Percentiles rank a stretch among this genome's conserved stretches.
Evolutionary conservation across 1,284 basidiomycete species (phyloP).

Genomic region (Baeospora myosura): DNA sequence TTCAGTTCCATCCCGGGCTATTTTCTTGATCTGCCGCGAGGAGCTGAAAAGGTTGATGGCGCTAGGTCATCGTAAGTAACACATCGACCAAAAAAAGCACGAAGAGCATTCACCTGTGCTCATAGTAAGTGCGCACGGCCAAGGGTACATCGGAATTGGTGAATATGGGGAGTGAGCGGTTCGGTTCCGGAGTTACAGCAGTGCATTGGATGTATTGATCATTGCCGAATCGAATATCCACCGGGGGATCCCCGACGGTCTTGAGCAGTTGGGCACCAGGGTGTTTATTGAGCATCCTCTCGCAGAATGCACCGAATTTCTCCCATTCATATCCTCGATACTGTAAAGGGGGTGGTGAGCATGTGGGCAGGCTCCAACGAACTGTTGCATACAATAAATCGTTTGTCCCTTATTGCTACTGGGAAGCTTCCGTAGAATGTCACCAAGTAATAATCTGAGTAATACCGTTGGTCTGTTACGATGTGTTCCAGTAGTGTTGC

Average conservation of each 20-base stretch:
- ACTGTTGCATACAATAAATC: constrained; percentile 64
- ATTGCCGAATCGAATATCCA: constrained; percentile 73
- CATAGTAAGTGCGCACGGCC: constrained; percentile 79
- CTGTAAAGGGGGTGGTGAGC: constrained; percentile 26
- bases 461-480: constrained; percentile 74
- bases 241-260: constrained; percentile 68
- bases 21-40: constrained; percentile 60
- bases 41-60: constrained; percentile 79
- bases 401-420: constrained; percentile 73
- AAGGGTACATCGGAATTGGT: constrained; percentile 79
- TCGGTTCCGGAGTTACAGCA: constrained; percentile 79
- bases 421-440: constrained; percentile 92
- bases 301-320: constrained; percentile 83
- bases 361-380: background rate
- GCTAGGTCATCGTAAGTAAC: constrained; percentile 31
- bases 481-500: constrained; percentile 80
- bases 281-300: constrained; percentile 89
- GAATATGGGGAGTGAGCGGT: constrained; percentile 74
- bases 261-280: constrained; percentile 80
- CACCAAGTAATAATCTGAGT: constrained; percentile 90
- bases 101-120: constrained; percentile 68
- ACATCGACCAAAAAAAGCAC: constrained; percentile 2
- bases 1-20: constrained; percentile 53
- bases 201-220: constrained; percentile 88
- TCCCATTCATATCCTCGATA: constrained; percentile 92